Evolutionary conservation across 768 basidiomycete genomes (phyloP), one percentile per base, ranked within the genome.

Genomic region (Termitomyces sp.): DNA sequence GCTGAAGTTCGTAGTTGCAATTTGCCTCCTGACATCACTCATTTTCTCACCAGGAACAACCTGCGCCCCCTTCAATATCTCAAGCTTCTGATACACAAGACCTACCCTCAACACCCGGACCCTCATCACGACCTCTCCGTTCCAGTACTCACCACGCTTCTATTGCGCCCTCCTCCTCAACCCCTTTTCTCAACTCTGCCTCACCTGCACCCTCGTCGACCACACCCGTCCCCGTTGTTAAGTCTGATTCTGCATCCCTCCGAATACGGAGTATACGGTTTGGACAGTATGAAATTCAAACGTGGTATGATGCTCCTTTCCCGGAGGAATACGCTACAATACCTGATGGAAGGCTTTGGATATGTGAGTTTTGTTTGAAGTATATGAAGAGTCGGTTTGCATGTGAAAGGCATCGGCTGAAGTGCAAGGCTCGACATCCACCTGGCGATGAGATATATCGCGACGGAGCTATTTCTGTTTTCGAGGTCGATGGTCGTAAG

Each of bases 271-370:
- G 82, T 57, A 94, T 98, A 62, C 86, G 94, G 31, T 95, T 98
- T 66, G 95, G 95, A 30, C 80, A 84, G 57, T 95, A 80, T 69
- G 95, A 98, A 67, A 93, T 98, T 68, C 87, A 93, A 70, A 98
- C 97, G 3, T 99, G 97, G 97, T 98, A 93, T 71, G 94, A 97
- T 69, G 97, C 97, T 24, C 97, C 97, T 6, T 98, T 98, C 70
- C 96, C 97, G 0, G 96, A 98, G 69, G 97, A 99, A 71, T 98
- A 97, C 71, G 86, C 93, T 44, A 84, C 85, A 57, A 89, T 95
- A 57, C 91, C 94, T 22, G 94, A 98, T 65, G 95, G 96, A 18
- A 78, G 87, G 55, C 74, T 99, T 58, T 98, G 94, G 94, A 88
- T 97, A 69, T 99, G 97, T 73, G 96, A 98, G 70, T 97, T 94